phyloP scores from a whole-genome alignment of 768 basidiomycete genomes.

The Myochromella boudieri region DNA sequence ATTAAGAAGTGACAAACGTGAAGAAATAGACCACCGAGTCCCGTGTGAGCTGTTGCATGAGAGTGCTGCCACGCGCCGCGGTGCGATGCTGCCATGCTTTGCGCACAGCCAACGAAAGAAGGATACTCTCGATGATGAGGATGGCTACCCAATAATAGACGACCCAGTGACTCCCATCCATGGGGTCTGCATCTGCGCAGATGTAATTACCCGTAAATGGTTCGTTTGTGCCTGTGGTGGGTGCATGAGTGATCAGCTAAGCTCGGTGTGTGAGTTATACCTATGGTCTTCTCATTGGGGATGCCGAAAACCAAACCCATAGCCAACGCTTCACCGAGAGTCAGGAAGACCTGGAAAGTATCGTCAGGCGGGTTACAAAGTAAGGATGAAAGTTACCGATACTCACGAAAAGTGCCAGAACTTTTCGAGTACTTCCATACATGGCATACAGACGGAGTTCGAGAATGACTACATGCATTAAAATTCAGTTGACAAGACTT shows the following conservation, averaged over 20 bases:
- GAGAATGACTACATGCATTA: conserved; percentile 25
- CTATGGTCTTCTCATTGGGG: conserved; percentile 19
- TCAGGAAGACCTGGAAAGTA: conserved; percentile 18
- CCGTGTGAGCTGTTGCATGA: conserved; percentile 29
- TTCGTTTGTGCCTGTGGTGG: conserved; percentile 31
- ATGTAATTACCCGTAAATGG: conserved; percentile 30
- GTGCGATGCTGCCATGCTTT: conserved; percentile 29
- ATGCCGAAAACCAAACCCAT: conserved; percentile 30
- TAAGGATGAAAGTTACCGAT: too few species aligned
- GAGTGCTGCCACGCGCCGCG: conserved; percentile 17
- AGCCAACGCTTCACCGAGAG: conserved; percentile 22
- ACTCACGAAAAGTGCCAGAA: conserved; percentile 23
- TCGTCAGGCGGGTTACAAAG: background rate
- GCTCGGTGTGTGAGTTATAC: conserved; percentile 17
- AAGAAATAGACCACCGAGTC: conserved; percentile 33
- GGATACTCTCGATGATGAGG: conserved; percentile 26
- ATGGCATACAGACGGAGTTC: conserved; percentile 32
- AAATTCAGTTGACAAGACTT: background rate
- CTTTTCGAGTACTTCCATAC: conserved; percentile 25
- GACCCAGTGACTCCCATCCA: conserved; percentile 28
- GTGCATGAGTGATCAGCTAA: too few species aligned
- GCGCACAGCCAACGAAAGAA: conserved; percentile 26
- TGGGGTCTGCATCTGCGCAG: conserved; percentile 33
- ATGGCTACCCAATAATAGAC: conserved; percentile 30
- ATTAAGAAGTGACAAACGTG: conserved; percentile 21